phyloP scores from a whole-genome alignment of 108 stramenopile genomes.

The Nitzschia sp. region DNA sequence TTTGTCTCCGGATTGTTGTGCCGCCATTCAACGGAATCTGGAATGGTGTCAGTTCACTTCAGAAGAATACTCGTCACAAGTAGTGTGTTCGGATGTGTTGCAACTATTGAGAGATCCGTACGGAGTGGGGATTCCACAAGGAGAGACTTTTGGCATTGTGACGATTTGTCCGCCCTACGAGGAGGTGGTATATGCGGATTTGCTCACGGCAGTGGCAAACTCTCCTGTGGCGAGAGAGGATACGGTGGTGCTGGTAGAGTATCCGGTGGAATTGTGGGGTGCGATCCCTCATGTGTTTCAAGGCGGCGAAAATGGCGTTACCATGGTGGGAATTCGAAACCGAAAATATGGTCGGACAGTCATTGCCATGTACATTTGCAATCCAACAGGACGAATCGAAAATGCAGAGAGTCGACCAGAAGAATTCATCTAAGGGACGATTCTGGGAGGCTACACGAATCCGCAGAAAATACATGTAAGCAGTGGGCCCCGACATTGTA shows the following conservation, averaged over 20 bases:
- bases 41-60: constrained; percentile 70
- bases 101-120: constrained; percentile 82
- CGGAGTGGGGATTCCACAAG: constrained; percentile 66
- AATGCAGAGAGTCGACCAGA: constrained; percentile 78
- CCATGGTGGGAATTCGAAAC: constrained; percentile 91
- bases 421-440: constrained; percentile 59
- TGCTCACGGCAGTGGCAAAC: constrained; percentile 80
- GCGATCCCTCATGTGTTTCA: constrained; percentile 83
- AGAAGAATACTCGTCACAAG: constrained; percentile 48
- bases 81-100: constrained; percentile 87
- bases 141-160: constrained; percentile 76
- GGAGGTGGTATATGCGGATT: constrained; percentile 93
- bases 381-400: constrained; percentile 84
- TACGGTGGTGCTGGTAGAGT: constrained; percentile 90
- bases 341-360: constrained; percentile 94
- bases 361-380: constrained; percentile 91
- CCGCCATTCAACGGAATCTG: constrained; percentile 70
- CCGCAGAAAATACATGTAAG: too few relatives aligned
- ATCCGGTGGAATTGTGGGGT: constrained; percentile 91
- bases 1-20: constrained; percentile 74
- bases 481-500: too few relatives aligned
- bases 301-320: constrained; percentile 30
- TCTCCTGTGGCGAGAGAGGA: constrained; percentile 78
- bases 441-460: too few relatives aligned
- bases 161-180: constrained; percentile 96